Conservation (phyloP, 768 basidiomycete species). For the Lactifluus volemus region DNA sequence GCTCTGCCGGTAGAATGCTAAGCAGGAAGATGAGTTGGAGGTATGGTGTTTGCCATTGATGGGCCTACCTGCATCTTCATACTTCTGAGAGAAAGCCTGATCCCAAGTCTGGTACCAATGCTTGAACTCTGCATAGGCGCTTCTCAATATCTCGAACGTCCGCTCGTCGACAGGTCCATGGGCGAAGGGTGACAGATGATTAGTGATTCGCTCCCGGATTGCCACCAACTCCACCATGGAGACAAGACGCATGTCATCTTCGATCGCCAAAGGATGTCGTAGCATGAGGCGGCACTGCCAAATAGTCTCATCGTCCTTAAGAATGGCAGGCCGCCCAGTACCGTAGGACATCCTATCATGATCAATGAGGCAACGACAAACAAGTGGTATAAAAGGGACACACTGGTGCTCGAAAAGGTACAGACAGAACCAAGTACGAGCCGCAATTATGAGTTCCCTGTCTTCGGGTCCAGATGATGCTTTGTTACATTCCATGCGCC, state of each 20-base stretch:
- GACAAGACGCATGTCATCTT: slow-evolving; percentile 91
- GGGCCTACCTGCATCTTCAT: slow-evolving; percentile 63
- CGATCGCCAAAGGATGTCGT: slow-evolving; percentile 80
- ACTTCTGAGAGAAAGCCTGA: slow-evolving; percentile 69
- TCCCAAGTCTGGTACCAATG: slow-evolving; percentile 82
- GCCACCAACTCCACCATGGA: slow-evolving; percentile 92
- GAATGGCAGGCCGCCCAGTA: slow-evolving; percentile 85
- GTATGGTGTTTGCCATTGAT: slow-evolving; percentile 1
- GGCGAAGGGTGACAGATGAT: slow-evolving; percentile 62
- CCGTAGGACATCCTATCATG: slow-evolving; percentile 80
- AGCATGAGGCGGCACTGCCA: slow-evolving; percentile 69
- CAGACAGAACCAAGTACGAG: slow-evolving; percentile 88
- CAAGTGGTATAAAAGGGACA: slow-evolving; percentile 26
- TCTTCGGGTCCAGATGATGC: slow-evolving; percentile 51
- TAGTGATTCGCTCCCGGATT: slow-evolving; percentile 78
- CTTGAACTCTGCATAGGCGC: slow-evolving; percentile 70
- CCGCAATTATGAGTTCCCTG: slow-evolving; percentile 67
- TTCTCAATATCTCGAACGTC: slow-evolving; percentile 61
- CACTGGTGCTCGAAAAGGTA: slow-evolving; percentile 94
- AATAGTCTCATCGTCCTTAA: slow-evolving; percentile 91
- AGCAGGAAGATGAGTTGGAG: neutral
- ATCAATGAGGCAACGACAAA: neutral
- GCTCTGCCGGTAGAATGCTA: slow-evolving; percentile 84
- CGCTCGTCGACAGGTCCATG: slow-evolving; percentile 68
- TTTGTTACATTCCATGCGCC: slow-evolving; percentile 67